phyloP scores from a whole-genome alignment of 345 rosid species.

The Brassica juncea region DNA sequence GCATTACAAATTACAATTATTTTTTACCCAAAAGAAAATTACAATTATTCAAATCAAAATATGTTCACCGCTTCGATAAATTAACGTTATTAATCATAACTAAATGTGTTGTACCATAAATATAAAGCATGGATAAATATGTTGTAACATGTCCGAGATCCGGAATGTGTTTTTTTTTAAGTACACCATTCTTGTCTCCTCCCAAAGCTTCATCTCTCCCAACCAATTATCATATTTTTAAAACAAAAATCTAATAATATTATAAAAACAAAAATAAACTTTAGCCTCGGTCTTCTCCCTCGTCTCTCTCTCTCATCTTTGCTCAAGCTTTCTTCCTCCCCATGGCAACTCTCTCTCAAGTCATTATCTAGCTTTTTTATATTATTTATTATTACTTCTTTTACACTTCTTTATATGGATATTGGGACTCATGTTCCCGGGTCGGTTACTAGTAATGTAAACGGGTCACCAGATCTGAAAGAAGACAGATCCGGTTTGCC shows the following conservation, averaged over 20 bases:
- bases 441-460: constrained; percentile 45
- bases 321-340: constrained; percentile 36
- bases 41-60: not conserved
- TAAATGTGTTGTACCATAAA: not conserved
- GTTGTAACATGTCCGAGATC: constrained; percentile 48
- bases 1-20: not conserved
- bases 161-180: constrained; percentile 32
- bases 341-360: constrained; percentile 43
- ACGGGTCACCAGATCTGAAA: constrained; percentile 41
- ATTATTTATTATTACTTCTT: constrained; percentile 2
- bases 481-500: constrained; percentile 47
- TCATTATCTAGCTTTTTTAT: constrained; percentile 32
- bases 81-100: not conserved
- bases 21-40: not conserved
- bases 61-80: constrained; percentile 10
- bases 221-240: constrained; percentile 19
- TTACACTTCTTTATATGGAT: constrained; percentile 44
- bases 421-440: constrained; percentile 53
- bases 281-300: constrained; percentile 36
- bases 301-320: constrained; percentile 27
- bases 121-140: constrained; percentile 37
- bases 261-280: constrained; percentile 8
- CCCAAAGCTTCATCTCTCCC: constrained; percentile 39
- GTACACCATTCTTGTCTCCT: constrained; percentile 33
- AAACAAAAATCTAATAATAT: not conserved